These are phyloP conservation scores for Buddleja alternifolia DNA, from an alignment of 257 asterid species.

Conservation along the genomic window DNA sequence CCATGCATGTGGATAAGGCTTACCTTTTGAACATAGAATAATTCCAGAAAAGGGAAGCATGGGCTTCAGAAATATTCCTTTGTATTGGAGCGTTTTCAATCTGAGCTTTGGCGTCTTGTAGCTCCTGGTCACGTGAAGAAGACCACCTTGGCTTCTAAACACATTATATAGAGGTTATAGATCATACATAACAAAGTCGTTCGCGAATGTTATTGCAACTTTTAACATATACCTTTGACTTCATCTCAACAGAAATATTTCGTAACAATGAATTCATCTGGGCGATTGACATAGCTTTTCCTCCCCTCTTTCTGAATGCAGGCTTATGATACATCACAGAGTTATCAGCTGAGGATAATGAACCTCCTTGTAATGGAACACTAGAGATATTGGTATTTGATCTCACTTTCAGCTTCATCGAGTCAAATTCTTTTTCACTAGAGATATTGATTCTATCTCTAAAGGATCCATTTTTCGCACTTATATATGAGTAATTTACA, in stretches of 20 bases:
- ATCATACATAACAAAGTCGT: background rate
- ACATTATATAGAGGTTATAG: conserved; percentile 31
- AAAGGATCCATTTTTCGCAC: background rate
- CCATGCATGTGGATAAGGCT: background rate
- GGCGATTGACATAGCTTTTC: conserved; percentile 42
- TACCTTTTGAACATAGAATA: conserved; percentile 60
- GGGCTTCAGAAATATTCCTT: conserved; percentile 39
- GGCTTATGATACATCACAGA: conserved; percentile 27
- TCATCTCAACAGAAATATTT: conserved; percentile 33
- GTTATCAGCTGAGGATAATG: conserved; percentile 26
- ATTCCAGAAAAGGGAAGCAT: conserved; percentile 54
- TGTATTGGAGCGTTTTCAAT: conserved; percentile 49
- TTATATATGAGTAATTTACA: conserved; percentile 13
- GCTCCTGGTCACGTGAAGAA: conserved; percentile 54
- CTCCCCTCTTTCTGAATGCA: conserved; percentile 27
- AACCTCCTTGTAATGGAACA: conserved; percentile 30
- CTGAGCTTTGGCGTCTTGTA: conserved; percentile 44
- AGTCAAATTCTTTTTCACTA: background rate
- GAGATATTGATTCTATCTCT: background rate
- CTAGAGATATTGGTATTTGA: background rate
- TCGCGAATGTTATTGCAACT: conserved; percentile 21
- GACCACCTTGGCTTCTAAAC: conserved; percentile 47
- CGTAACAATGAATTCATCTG: conserved; percentile 49
- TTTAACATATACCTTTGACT: conserved; percentile 42
- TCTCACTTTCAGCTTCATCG: background rate